These are phyloP conservation scores for Parasitella parasitica DNA, from an alignment of 371 early-diverging fungal genomes.

Conservation along the genomic window DNA sequence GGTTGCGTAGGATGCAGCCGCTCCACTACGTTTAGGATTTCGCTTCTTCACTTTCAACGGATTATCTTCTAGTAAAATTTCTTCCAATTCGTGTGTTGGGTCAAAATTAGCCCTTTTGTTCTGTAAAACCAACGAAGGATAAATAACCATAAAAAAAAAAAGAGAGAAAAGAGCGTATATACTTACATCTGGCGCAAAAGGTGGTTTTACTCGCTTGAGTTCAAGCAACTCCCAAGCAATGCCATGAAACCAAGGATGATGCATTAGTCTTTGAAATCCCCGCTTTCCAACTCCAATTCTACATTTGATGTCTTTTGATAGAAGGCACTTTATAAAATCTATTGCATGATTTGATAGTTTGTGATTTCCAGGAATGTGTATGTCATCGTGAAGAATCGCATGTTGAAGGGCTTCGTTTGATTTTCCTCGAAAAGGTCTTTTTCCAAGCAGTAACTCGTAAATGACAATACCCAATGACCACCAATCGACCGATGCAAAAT, in stretches of 20 bases:
- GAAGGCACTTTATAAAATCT: constrained; percentile 56
- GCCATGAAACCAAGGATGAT: constrained; percentile 61
- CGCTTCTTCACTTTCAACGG: constrained; percentile 67
- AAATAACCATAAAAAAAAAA: neutral
- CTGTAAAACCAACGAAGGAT: constrained; percentile 15
- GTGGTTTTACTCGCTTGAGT: constrained; percentile 56
- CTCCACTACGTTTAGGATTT: constrained; percentile 27
- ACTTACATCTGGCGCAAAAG: constrained; percentile 66
- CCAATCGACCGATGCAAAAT: constrained; percentile 78
- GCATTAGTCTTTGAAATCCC: constrained; percentile 53
- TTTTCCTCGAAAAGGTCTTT: constrained; percentile 81
- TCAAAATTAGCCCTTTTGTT: constrained; percentile 86
- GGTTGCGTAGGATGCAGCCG: constrained; percentile 8
- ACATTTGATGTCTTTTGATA: constrained; percentile 57
- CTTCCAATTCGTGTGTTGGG: constrained; percentile 94
- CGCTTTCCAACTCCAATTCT: constrained; percentile 61
- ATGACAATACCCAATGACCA: constrained; percentile 88
- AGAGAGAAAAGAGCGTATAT: neutral
- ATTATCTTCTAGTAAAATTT: constrained; percentile 90
- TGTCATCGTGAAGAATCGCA: constrained; percentile 58
- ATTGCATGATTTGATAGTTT: constrained; percentile 55
- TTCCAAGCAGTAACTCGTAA: constrained; percentile 51
- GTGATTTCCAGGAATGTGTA: constrained; percentile 59
- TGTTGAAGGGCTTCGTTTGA: constrained; percentile 74
- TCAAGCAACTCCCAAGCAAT: constrained; percentile 60